These are phyloP conservation scores for Hibiscus mutabilis DNA, from an alignment of 345 rosid genomes.

Conservation along the genomic window DNA sequence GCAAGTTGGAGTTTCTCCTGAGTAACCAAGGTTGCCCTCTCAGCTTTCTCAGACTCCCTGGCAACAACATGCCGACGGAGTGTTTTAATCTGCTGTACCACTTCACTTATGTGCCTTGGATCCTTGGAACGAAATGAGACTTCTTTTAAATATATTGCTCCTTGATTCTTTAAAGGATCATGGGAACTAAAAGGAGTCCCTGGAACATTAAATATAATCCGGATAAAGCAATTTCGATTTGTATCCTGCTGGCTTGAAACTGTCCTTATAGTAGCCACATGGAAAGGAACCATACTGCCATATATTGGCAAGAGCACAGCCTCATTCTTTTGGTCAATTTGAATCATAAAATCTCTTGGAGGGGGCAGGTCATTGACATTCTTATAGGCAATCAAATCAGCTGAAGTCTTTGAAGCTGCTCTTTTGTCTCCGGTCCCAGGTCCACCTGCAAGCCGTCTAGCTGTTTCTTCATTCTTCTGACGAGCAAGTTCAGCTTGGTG, in stretches of 20 bases:
- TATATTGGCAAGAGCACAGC: slow-evolving; percentile 78
- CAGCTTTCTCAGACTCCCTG: slow-evolving; percentile 85
- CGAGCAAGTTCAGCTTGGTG: slow-evolving; percentile 98
- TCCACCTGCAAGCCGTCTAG: slow-evolving; percentile 84
- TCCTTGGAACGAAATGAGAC: slow-evolving; percentile 87
- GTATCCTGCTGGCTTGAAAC: slow-evolving; percentile 90
- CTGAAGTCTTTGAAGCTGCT: slow-evolving; percentile 41
- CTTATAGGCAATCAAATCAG: slow-evolving; percentile 83
- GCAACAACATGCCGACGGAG: slow-evolving; percentile 72
- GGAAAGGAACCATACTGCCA: slow-evolving; percentile 91
- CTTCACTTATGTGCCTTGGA: slow-evolving; percentile 81
- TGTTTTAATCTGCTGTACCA: slow-evolving; percentile 67
- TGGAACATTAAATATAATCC: slow-evolving; percentile 77
- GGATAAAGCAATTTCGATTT: slow-evolving; percentile 69
- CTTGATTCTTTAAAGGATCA: slow-evolving; percentile 64
- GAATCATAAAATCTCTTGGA: slow-evolving; percentile 65
- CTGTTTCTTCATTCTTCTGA: slow-evolving; percentile 96
- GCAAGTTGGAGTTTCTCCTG: slow-evolving; percentile 83
- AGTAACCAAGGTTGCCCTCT: slow-evolving; percentile 88
- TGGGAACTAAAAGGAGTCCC: slow-evolving; percentile 83
- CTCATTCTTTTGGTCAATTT: slow-evolving; percentile 81
- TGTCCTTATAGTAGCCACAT: slow-evolving; percentile 81
- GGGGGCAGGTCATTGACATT: slow-evolving; percentile 75
- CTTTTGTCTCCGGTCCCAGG: slow-evolving; percentile 53
- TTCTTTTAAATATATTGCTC: slow-evolving; percentile 76